phyloP scores from a whole-genome alignment of 306 rosid genomes.

The Trifolium fragiferum region DNA sequence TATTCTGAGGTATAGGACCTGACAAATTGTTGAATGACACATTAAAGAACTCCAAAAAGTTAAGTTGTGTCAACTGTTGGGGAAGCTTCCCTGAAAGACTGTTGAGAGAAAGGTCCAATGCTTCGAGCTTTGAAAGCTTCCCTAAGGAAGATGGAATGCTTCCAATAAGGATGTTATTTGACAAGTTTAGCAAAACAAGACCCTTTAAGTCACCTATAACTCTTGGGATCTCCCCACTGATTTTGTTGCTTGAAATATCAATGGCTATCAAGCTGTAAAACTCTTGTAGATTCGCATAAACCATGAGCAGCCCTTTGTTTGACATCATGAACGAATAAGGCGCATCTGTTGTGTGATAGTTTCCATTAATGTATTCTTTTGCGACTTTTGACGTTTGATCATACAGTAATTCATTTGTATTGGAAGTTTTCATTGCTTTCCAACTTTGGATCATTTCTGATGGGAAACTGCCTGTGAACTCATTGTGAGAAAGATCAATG shows the following conservation, averaged over 20 bases:
- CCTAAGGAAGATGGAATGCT: slow-evolving; percentile 41
- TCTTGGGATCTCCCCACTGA: slow-evolving; percentile 34
- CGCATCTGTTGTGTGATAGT: too few relatives aligned
- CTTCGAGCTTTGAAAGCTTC: slow-evolving; percentile 40
- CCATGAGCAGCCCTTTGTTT: slow-evolving; percentile 33
- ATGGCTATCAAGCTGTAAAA: slow-evolving; percentile 28
- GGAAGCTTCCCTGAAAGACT: slow-evolving; percentile 36
- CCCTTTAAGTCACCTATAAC: slow-evolving; percentile 18
- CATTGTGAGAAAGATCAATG: slow-evolving; percentile 43
- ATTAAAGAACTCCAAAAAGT: slow-evolving; percentile 32
- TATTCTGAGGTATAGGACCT: slow-evolving; percentile 36
- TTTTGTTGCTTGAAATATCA: slow-evolving; percentile 44
- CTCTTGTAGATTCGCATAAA: background rate
- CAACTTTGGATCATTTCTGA: background rate
- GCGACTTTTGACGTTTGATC: background rate
- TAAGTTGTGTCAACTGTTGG: slow-evolving; percentile 31
- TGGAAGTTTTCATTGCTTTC: slow-evolving; percentile 22
- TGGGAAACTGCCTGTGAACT: slow-evolving; percentile 26
- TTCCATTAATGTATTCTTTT: fast-evolving
- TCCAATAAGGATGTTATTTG: slow-evolving; percentile 37
- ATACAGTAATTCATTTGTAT: slow-evolving; percentile 15
- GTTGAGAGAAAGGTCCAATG: slow-evolving; percentile 42
- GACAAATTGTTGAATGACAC: slow-evolving; percentile 36
- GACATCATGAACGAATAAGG: slow-evolving; percentile 2
- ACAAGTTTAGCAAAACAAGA: slow-evolving; percentile 35